Percentiles rank a stretch among this genome's conserved stretches.
Evolutionary conservation across 2,329 filamentous ascomycete species (phyloP).

Genomic region (Epichloe baconii): DNA sequence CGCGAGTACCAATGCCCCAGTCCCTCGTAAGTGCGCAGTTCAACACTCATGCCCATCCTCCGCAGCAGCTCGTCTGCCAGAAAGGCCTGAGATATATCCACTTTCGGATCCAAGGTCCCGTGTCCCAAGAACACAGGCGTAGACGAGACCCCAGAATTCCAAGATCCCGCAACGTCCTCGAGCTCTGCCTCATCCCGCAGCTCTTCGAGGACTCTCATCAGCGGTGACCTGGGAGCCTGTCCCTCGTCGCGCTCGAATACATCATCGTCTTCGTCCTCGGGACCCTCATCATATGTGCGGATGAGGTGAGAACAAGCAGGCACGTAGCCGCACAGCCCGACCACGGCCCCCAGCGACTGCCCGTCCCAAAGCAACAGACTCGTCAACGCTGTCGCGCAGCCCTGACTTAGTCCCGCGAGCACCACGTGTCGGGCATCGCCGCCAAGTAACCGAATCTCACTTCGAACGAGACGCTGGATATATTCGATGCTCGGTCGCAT

Average conservation of each 20-base stretch:
- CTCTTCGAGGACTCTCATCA: conserved; percentile 13
- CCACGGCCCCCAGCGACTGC: conserved; percentile 20
- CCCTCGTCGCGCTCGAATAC: conserved; percentile 10
- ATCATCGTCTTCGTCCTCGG: conserved; percentile 7
- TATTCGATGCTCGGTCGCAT: conserved; percentile 28
- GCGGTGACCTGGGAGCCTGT: conserved; percentile 3
- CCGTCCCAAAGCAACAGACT: conserved; percentile 31
- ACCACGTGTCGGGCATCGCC: conserved; percentile 27
- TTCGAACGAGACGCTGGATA: conserved; percentile 23
- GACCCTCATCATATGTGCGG: conserved; percentile 6
- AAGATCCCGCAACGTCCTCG: background rate
- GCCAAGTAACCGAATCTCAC: conserved; percentile 21
- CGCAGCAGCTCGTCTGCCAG: conserved; percentile 21
- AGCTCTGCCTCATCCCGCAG: conserved; percentile 18
- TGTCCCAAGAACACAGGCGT: conserved; percentile 34
- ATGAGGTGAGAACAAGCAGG: conserved; percentile 25
- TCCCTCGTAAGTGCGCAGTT: conserved; percentile 25
- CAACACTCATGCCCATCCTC: conserved; percentile 19
- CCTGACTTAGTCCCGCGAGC: conserved; percentile 40
- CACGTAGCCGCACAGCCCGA: conserved; percentile 34
- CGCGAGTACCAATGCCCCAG: conserved; percentile 33
- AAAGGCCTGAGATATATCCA: conserved; percentile 24
- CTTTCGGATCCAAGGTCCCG: conserved; percentile 27
- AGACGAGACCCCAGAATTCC: conserved; percentile 7
- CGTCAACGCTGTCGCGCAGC: conserved; percentile 33